A percentile compares a stretch with the other conserved stretches of the same genome.
Evolutionary conservation across 495 filamentous ascomycete genomes (phyloP).

Genomic region (Beverwykella pulmonaria): DNA sequence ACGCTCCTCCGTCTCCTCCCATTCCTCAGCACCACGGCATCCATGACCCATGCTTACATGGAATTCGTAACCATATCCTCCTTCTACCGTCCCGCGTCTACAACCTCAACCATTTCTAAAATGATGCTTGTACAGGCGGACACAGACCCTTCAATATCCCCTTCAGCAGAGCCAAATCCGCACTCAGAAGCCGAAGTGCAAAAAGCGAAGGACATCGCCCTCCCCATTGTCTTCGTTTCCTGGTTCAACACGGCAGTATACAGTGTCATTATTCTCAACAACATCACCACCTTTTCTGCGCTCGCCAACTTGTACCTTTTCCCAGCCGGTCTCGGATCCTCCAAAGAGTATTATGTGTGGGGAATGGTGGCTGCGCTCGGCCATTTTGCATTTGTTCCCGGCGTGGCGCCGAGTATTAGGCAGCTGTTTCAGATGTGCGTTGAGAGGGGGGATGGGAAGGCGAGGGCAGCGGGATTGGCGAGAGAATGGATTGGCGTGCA

Average conservation of each 20-base stretch:
- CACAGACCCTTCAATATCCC: neutral
- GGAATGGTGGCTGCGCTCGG: slow-evolving; percentile 5
- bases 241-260: slow-evolving; percentile 11
- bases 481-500: slow-evolving; percentile 10
- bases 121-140: neutral
- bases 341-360: neutral
- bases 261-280: slow-evolving; percentile 11
- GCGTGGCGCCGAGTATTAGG: slow-evolving; percentile 3
- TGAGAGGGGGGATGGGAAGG: slow-evolving; percentile 1
- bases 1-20: slow-evolving; percentile 3
- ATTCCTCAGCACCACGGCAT: slow-evolving; percentile 3
- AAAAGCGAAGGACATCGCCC: slow-evolving; percentile 7
- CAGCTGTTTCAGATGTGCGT: slow-evolving; percentile 4
- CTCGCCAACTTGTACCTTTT: slow-evolving; percentile 14
- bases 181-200: neutral
- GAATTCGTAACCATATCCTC: slow-evolving; percentile 10
- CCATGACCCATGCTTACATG: slow-evolving; percentile 11
- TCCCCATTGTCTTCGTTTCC: slow-evolving; percentile 9
- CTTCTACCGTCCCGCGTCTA: slow-evolving; percentile 1
- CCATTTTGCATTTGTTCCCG: slow-evolving; percentile 10
- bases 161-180: neutral
- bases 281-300: slow-evolving; percentile 3
- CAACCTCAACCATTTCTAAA: neutral
- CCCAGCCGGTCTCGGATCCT: neutral
- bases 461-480: neutral